phyloP scores from a whole-genome alignment of 768 basidiomycete genomes.

The Butyriboletus loyo region DNA sequence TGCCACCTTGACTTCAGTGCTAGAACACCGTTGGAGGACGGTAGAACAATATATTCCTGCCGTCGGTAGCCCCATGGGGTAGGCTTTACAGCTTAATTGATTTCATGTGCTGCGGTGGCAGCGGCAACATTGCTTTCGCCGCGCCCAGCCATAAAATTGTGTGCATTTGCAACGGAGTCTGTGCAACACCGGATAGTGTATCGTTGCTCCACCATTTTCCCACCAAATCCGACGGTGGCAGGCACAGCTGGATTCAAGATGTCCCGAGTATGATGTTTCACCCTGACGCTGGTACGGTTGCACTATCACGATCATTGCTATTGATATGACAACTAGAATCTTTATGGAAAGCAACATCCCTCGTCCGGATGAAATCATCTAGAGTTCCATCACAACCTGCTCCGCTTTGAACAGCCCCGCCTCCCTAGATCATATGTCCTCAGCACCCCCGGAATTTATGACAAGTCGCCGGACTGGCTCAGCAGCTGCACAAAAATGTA shows the following conservation, averaged over 20 bases:
- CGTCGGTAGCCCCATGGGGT: neutral
- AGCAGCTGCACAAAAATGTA: neutral
- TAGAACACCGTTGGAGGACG: neutral
- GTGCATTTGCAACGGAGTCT: neutral
- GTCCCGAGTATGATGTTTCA: too few species aligned
- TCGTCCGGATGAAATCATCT: neutral
- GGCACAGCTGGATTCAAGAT: neutral
- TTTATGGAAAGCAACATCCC: neutral
- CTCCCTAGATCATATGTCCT: neutral
- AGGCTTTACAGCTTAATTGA: neutral
- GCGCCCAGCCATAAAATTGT: neutral
- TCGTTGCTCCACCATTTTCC: neutral
- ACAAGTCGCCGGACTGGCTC: neutral
- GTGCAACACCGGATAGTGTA: neutral
- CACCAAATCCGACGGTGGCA: too few species aligned
- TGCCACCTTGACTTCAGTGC: neutral
- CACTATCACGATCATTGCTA: neutral
- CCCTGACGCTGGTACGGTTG: neutral
- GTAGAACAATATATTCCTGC: neutral
- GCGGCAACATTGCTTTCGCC: too few species aligned
- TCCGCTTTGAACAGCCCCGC: constrained; percentile 1
- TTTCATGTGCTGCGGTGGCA: neutral
- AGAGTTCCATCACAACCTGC: neutral
- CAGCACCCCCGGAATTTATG: neutral
- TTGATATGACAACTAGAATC: neutral